Conservation (phyloP, 257 asterid species). For the Scutellaria galericulata region DNA sequence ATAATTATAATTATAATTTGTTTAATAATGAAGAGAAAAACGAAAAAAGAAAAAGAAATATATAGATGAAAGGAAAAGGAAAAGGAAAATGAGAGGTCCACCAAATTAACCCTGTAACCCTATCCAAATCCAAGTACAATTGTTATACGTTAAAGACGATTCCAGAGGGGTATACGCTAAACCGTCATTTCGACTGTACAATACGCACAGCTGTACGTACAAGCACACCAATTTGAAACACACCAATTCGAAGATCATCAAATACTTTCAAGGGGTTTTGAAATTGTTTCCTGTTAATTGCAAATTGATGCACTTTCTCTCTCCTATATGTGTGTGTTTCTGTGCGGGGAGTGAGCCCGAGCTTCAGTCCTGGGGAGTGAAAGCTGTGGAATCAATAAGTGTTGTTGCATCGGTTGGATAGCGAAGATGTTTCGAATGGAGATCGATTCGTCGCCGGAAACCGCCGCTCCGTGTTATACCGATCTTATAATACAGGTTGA, state of each 20-base stretch:
- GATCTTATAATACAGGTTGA: slow-evolving; percentile 65
- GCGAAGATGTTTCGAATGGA: slow-evolving; percentile 63
- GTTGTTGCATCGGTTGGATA: slow-evolving; percentile 64
- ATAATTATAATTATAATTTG: too few relatives aligned
- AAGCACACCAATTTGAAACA: not conserved
- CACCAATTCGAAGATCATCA: slow-evolving; percentile 34
- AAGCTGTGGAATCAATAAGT: slow-evolving; percentile 44
- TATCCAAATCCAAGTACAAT: slow-evolving; percentile 31
- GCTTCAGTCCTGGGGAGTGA: slow-evolving; percentile 68
- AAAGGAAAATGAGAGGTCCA: not conserved
- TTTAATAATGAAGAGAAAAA: too few relatives aligned
- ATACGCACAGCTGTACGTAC: slow-evolving; percentile 34
- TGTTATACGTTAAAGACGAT: slow-evolving; percentile 27
- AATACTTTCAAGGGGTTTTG: slow-evolving; percentile 47
- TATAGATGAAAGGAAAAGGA: not conserved
- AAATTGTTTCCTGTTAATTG: slow-evolving; percentile 23
- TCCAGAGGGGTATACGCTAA: slow-evolving; percentile 31
- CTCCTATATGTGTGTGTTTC: slow-evolving; percentile 25
- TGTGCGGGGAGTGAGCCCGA: slow-evolving; percentile 39
- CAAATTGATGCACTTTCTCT: slow-evolving; percentile 32
- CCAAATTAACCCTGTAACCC: slow-evolving; percentile 29
- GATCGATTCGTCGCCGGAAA: slow-evolving; percentile 61
- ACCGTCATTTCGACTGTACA: slow-evolving; percentile 38
- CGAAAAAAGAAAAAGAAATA: too few relatives aligned
- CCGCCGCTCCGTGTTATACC: slow-evolving; percentile 39